Percentiles rank a stretch among this genome's conserved stretches.
Conservation (phyloP, 2,329 filamentous ascomycete species). For the Periconia digitata region DNA sequence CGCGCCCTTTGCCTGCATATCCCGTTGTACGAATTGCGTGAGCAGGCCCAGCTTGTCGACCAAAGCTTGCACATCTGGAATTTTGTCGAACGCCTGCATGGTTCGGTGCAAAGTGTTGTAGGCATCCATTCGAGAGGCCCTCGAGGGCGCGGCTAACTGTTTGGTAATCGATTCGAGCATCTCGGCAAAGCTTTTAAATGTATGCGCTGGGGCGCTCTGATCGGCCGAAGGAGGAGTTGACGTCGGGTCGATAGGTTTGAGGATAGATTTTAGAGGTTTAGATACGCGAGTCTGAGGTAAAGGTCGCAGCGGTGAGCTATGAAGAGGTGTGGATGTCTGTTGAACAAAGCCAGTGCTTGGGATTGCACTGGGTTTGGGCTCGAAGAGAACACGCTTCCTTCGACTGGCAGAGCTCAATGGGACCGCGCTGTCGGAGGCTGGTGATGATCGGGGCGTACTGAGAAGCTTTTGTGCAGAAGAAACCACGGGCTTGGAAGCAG, state of each 20-base stretch:
- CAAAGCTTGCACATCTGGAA: slow-evolving; percentile 56
- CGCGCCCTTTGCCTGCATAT: slow-evolving; percentile 66
- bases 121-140: slow-evolving; percentile 76
- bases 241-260: slow-evolving; percentile 66
- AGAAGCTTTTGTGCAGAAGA: slow-evolving; percentile 21
- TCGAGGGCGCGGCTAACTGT: slow-evolving; percentile 74
- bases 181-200: slow-evolving; percentile 64
- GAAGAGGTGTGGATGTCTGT: slow-evolving; percentile 32
- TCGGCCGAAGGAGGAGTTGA: slow-evolving; percentile 39
- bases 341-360: slow-evolving; percentile 48
- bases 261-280: slow-evolving; percentile 70
- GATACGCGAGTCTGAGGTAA: slow-evolving; percentile 54
- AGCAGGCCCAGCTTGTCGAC: slow-evolving; percentile 76
- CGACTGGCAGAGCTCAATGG: slow-evolving; percentile 35
- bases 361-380: slow-evolving; percentile 61
- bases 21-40: slow-evolving; percentile 79
- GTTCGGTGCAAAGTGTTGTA: slow-evolving; percentile 78
- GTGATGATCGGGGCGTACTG: slow-evolving; percentile 46
- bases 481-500: slow-evolving; percentile 20
- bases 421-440: slow-evolving; percentile 44
- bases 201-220: slow-evolving; percentile 47
- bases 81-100: slow-evolving; percentile 77
- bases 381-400: slow-evolving; percentile 59
- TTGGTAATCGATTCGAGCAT: slow-evolving; percentile 86
- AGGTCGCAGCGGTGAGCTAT: slow-evolving; percentile 49